phyloP scores from a whole-genome alignment of 192 early-diverging fungal species.

The Coemansia interrupta region DNA sequence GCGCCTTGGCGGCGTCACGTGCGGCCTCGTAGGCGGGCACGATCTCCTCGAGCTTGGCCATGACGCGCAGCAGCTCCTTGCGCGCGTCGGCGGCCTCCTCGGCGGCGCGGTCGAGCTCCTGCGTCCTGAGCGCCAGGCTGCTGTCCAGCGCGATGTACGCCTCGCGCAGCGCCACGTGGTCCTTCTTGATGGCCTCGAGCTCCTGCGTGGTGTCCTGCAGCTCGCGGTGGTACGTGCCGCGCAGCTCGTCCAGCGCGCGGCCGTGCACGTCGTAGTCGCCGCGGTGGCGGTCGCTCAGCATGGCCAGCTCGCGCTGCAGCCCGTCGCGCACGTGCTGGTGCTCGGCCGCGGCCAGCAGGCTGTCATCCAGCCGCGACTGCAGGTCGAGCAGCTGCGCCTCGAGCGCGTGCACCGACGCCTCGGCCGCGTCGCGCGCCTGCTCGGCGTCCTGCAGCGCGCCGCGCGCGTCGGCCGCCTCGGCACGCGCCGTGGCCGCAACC shows the following conservation, averaged over 20 bases:
- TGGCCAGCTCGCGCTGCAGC: slow-evolving; percentile 72
- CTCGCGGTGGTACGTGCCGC: slow-evolving; percentile 83
- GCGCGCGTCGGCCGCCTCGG: slow-evolving; percentile 69
- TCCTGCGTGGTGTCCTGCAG: slow-evolving; percentile 74
- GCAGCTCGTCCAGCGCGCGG: slow-evolving; percentile 63
- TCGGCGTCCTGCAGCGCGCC: slow-evolving; percentile 61
- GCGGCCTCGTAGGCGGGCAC: slow-evolving; percentile 50
- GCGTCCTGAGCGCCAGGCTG: slow-evolving; percentile 64
- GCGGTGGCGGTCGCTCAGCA: slow-evolving; percentile 65
- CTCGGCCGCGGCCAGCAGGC: slow-evolving; percentile 66
- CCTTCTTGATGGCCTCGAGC: slow-evolving; percentile 70
- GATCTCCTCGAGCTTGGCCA: slow-evolving; percentile 66
- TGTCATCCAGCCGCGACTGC: slow-evolving; percentile 74
- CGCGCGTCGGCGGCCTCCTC: slow-evolving; percentile 75
- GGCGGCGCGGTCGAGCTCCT: slow-evolving; percentile 65
- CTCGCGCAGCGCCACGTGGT: slow-evolving; percentile 65
- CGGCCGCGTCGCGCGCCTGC: slow-evolving; percentile 60
- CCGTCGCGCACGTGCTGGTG: slow-evolving; percentile 65
- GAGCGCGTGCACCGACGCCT: slow-evolving; percentile 61
- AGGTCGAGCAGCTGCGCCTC: slow-evolving; percentile 71
- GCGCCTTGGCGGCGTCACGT: slow-evolving; percentile 59
- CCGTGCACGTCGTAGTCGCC: slow-evolving; percentile 76
- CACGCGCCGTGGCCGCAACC: slow-evolving; percentile 59
- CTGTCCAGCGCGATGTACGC: slow-evolving; percentile 64
- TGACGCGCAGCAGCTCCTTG: slow-evolving; percentile 67